phyloP scores from a whole-genome alignment of 23 red algal genomes.

The Gracilariopsis chorda region DNA sequence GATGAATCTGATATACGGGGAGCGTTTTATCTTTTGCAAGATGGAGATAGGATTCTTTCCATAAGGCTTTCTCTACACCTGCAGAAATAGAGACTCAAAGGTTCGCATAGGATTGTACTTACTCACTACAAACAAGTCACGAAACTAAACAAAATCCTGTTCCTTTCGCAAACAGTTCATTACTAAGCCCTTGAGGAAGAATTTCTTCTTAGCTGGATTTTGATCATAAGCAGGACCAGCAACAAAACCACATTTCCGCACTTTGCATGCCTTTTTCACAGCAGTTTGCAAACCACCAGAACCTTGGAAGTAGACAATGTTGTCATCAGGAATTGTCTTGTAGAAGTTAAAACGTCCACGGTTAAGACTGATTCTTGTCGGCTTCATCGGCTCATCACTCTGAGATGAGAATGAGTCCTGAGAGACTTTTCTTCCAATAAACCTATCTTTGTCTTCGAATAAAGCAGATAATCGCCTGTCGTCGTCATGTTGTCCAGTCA shows the following conservation, averaged over 20 bases:
- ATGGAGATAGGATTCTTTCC: too few relatives aligned
- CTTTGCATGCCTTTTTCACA: slow-evolving; percentile 13
- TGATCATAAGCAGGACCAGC: slow-evolving; percentile 36
- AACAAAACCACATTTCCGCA: not conserved
- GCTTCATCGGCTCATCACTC: not conserved
- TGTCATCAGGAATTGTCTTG: not conserved
- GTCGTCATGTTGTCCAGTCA: not conserved
- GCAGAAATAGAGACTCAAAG: too few relatives aligned
- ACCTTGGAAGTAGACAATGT: slow-evolving; percentile 26
- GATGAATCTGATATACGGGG: too few relatives aligned
- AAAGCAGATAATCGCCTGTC: not conserved
- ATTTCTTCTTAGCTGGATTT: not conserved
- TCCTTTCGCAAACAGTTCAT: not conserved
- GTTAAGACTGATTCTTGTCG: not conserved
- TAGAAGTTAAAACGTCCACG: slow-evolving; percentile 8
- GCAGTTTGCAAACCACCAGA: slow-evolving; percentile 20
- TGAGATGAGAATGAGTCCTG: not conserved
- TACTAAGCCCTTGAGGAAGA: not conserved
- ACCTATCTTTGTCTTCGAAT: not conserved
- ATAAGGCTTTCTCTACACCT: too few relatives aligned
- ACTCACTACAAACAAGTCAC: too few relatives aligned
- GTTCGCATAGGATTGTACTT: too few relatives aligned
- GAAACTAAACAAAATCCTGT: not conserved
- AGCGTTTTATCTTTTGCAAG: too few relatives aligned
- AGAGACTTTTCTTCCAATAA: not conserved